Evolutionary conservation across 1,284 basidiomycete genomes (phyloP), one percentile per base, ranked within the genome.

Genomic region (Hymenochaete sp.): DNA sequence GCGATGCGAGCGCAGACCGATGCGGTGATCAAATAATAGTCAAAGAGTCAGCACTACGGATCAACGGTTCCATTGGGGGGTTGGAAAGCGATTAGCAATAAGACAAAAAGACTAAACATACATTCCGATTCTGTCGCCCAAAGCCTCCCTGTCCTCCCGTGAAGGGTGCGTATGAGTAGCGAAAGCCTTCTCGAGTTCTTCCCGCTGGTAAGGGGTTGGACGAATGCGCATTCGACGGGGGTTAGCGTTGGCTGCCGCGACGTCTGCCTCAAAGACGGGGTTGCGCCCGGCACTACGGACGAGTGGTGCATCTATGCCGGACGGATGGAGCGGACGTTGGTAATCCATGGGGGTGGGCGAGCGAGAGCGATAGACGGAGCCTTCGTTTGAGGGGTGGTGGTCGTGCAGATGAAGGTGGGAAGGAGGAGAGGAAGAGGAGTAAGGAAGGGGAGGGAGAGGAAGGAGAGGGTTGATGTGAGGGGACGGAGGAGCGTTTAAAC

Each of bases 51-150:
- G 48, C 48, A 50, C 39, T n/a, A n/a, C 48, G 48, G 48, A 49
- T 49, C 48, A 50, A 49, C 42, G 48, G 39, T 27, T 29, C 33
- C 38, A 43, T n/a, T n/a, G n/a, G n/a, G 38, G 38, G 13, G 38
- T 35, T 35, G 21, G 32, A 32, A 39, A 21, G 37, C 27, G 27
- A 53, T 31, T 44, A 22, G n/a, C n/a, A n/a, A n/a, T n/a, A n/a
- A n/a, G n/a, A n/a, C n/a, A n/a, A n/a, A n/a, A n/a, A n/a, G n/a
- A n/a, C n/a, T n/a, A 35, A 10, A 69, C 82, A 57, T 63, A 84
- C 82, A 85, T 82, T 64, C 79, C 80, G 60, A 83, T 78, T 56
- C 68, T 71, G 48, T 73, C 67, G 9, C 82, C 76, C 25, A 86
- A 66, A 27, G 66, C 65, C 59, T 79, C 73, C 41, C 78, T 68